phyloP scores from a whole-genome alignment of 2,329 filamentous ascomycete species.

The Phoma herbarum region DNA sequence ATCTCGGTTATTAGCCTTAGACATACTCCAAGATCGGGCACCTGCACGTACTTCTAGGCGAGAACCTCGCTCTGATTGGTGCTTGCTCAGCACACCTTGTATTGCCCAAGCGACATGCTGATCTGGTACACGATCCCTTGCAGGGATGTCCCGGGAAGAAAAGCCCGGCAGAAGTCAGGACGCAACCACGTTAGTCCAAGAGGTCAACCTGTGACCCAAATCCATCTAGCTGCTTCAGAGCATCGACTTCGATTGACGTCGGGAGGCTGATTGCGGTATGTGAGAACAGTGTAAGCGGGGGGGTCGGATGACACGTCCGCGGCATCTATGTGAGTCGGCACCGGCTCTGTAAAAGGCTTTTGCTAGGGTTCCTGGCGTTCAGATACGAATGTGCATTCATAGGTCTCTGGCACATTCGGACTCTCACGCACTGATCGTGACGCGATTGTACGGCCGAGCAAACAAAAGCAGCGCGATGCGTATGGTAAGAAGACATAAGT shows the following conservation, averaged over 20 bases:
- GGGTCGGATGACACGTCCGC: neutral
- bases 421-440: neutral
- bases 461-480: neutral
- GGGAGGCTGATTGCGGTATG: neutral
- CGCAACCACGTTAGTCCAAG: neutral
- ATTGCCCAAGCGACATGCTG: neutral
- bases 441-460: neutral
- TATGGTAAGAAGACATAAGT: neutral
- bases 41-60: neutral
- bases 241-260: slow-evolving; percentile 2
- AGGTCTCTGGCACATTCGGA: neutral
- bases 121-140: neutral
- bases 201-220: neutral
- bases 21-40: neutral
- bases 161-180: neutral
- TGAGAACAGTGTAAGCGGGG: neutral
- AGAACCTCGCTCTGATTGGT: neutral
- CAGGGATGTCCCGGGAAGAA: slow-evolving; percentile 1
- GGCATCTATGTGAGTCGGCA: neutral
- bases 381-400: neutral
- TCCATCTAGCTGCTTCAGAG: slow-evolving; percentile 8
- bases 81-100: neutral
- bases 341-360: neutral
- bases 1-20: neutral
- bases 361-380: neutral